Conservation (phyloP, 768 basidiomycete genomes). For the Sistotremastrum suecicum region DNA sequence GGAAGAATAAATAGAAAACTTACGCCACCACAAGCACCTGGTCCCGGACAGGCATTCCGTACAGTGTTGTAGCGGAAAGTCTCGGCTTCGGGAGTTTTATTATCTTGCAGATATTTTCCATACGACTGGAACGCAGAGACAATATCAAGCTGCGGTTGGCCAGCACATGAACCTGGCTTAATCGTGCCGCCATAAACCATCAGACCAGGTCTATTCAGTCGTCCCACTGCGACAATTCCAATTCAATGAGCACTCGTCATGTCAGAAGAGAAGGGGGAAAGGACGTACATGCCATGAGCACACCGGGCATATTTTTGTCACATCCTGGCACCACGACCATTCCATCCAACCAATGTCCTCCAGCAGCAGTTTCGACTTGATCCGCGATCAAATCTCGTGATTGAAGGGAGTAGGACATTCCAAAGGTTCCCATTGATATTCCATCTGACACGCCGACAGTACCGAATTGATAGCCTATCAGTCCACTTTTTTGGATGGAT, state of each 20-base stretch:
- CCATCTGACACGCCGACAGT: constrained; percentile 97
- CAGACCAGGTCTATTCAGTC: constrained; percentile 87
- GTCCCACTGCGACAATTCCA: constrained; percentile 45
- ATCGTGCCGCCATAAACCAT: constrained; percentile 99
- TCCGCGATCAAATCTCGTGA: constrained; percentile 97
- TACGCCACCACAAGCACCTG: constrained; percentile 95
- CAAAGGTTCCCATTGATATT: constrained; percentile 93
- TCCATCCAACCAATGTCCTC: constrained; percentile 95
- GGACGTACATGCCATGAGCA: constrained; percentile 82
- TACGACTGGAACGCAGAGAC: constrained; percentile 98
- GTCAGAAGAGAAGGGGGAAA: constrained; percentile 1
- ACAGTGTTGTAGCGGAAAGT: constrained; percentile 73
- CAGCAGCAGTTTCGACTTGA: constrained; percentile 89
- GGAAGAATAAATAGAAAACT: constrained; percentile 19
- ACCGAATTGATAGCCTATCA: constrained; percentile 96
- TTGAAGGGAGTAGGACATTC: constrained; percentile 93
- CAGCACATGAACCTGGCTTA: constrained; percentile 82
- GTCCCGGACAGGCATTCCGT: constrained; percentile 90
- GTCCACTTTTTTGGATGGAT: constrained; percentile 50
- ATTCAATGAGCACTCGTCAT: neutral
- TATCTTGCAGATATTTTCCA: constrained; percentile 87
- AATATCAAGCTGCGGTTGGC: constrained; percentile 79
- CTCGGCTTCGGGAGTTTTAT: constrained; percentile 74
- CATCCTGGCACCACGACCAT: constrained; percentile 96
- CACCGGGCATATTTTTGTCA: constrained; percentile 99